phyloP scores from a whole-genome alignment of 768 basidiomycete genomes.

The Phlegmacium glaucopus region DNA sequence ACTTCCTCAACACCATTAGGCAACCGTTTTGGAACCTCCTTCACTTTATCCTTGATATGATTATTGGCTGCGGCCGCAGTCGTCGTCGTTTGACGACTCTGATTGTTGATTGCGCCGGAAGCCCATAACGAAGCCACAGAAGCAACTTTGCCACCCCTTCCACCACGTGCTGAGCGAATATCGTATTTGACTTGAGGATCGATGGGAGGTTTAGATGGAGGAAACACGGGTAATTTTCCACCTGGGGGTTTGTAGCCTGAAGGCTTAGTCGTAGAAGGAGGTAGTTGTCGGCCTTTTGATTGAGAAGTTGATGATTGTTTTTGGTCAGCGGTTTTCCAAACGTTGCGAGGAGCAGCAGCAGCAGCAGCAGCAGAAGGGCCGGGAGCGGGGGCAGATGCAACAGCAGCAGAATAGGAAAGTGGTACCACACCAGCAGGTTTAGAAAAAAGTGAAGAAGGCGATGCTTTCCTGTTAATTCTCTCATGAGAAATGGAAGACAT shows the following conservation, averaged over 20 bases:
- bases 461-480: constrained; percentile 33
- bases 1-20: constrained; percentile 6
- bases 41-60: constrained; percentile 6
- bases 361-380: constrained; percentile 23
- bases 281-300: too few relatives aligned
- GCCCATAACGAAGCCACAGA: constrained; percentile 77
- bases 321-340: not conserved
- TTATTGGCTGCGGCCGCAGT: not conserved
- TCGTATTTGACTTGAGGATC: constrained; percentile 67
- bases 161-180: constrained; percentile 73
- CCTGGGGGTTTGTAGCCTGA: constrained; percentile 2
- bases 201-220: constrained; percentile 22
- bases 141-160: constrained; percentile 70
- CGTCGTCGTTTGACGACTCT: too few relatives aligned
- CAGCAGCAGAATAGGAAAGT: not conserved
- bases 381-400: constrained; percentile 1
- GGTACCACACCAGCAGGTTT: constrained; percentile 3
- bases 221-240: constrained; percentile 26
- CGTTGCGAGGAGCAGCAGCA: constrained; percentile 11
- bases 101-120: constrained; percentile 33
- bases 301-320: not conserved
- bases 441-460: constrained; percentile 25
- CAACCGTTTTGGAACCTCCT: constrained; percentile 6
- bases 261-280: not conserved
- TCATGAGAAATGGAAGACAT: constrained; percentile 6